Evolutionary conservation across 805 yeast species (phyloP).

Genomic region (Sungouiozyma ichnusensis): DNA sequence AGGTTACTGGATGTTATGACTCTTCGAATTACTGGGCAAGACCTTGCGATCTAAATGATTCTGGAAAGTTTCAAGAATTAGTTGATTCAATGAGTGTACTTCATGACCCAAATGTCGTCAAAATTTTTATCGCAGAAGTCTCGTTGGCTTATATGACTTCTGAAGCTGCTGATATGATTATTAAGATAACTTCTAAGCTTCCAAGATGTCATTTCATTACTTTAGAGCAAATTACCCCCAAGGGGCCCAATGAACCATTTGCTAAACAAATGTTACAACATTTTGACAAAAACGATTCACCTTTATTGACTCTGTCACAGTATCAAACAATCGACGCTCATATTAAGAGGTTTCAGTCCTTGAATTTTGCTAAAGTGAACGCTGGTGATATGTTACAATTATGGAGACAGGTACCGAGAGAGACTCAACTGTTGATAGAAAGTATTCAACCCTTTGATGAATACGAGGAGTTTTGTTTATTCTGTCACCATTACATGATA

Average conservation of each 20-base stretch:
- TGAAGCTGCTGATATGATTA: slow-evolving; percentile 51
- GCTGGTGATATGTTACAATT: slow-evolving; percentile 44
- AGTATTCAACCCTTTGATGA: slow-evolving; percentile 66
- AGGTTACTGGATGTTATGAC: slow-evolving; percentile 23
- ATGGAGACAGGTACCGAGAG: slow-evolving; percentile 42
- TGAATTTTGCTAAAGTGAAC: slow-evolving; percentile 41
- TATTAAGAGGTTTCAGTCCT: slow-evolving; percentile 34
- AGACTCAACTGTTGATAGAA: slow-evolving; percentile 33
- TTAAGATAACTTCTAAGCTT: slow-evolving; percentile 35
- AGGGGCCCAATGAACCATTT: slow-evolving; percentile 53
- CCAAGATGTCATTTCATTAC: slow-evolving; percentile 50
- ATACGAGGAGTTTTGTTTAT: slow-evolving; percentile 69
- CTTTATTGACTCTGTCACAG: slow-evolving; percentile 50
- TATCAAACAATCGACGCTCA: slow-evolving; percentile 48
- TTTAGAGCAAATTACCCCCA: slow-evolving; percentile 63
- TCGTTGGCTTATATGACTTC: slow-evolving; percentile 74
- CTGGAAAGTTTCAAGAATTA: slow-evolving; percentile 27
- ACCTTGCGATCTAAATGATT: slow-evolving; percentile 57
- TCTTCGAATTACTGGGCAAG: slow-evolving; percentile 43
- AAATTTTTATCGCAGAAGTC: slow-evolving; percentile 69
- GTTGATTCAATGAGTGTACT: slow-evolving; percentile 8
- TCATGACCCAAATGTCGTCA: slow-evolving; percentile 27
- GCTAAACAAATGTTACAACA: slow-evolving; percentile 67
- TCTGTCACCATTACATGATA: slow-evolving; percentile 64
- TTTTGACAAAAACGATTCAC: slow-evolving; percentile 54